A percentile compares a stretch with the other conserved stretches of the same genome.
Conservation (phyloP, 2,329 filamentous ascomycete genomes). For the Beauveria asiatica region DNA sequence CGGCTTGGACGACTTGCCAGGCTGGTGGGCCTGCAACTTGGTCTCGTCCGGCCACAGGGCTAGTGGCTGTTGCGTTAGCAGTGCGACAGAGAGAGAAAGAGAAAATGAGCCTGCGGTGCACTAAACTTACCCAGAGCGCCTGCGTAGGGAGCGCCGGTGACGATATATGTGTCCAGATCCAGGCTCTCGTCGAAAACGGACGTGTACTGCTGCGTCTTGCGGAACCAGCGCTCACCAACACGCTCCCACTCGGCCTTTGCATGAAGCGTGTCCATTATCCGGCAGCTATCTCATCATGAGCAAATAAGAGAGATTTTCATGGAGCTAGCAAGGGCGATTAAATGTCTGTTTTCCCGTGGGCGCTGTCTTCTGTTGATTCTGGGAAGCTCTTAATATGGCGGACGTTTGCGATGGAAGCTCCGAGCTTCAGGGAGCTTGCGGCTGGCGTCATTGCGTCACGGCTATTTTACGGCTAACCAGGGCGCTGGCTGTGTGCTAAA, state of each 20-base stretch:
- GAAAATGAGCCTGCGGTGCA: background rate
- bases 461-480: conserved; percentile 7
- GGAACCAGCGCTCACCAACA: conserved; percentile 89
- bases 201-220: conserved; percentile 88
- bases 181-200: conserved; percentile 87
- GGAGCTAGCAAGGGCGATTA: too few species aligned
- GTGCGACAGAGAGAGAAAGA: background rate
- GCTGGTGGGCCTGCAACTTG: conserved; percentile 72
- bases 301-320: too few species aligned
- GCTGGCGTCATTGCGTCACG: conserved; percentile 3
- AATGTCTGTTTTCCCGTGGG: background rate
- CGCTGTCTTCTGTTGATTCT: background rate
- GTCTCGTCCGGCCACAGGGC: conserved; percentile 82
- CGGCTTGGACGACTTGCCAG: conserved; percentile 62
- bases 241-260: conserved; percentile 89
- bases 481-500: background rate
- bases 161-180: conserved; percentile 89
- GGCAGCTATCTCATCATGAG: conserved; percentile 23
- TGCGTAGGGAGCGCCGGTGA: conserved; percentile 85
- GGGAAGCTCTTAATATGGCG: background rate
- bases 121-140: conserved; percentile 72
- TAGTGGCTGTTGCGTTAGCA: conserved; percentile 28
- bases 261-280: conserved; percentile 47
- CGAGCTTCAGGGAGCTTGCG: background rate
- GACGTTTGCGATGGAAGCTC: background rate